Percentiles rank a stretch among this genome's conserved stretches.
Evolutionary conservation across 2,329 filamentous ascomycete species (phyloP).

Genomic region (Trichoderma koningii): DNA sequence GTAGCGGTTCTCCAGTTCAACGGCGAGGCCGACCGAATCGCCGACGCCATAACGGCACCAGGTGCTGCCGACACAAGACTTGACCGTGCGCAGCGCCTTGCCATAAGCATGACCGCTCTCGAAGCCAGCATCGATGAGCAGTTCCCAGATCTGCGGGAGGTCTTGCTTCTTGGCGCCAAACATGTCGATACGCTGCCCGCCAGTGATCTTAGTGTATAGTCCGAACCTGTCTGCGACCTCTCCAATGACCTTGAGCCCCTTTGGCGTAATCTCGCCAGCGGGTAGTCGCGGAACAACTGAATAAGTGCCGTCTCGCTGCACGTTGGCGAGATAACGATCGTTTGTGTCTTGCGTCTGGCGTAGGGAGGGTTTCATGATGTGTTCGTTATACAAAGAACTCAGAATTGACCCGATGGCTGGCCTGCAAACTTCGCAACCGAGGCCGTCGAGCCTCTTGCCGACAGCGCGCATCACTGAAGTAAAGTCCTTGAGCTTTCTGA

Average conservation of each 20-base stretch:
- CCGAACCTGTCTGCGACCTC: slow-evolving; percentile 81
- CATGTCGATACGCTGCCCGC: slow-evolving; percentile 89
- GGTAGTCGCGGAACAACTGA: slow-evolving; percentile 82
- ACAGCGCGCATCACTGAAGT: slow-evolving; percentile 75
- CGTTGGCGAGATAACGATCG: slow-evolving; percentile 83
- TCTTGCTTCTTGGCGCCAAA: slow-evolving; percentile 90
- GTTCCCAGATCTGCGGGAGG: slow-evolving; percentile 77
- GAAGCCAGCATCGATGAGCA: slow-evolving; percentile 80
- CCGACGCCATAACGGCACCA: slow-evolving; percentile 91
- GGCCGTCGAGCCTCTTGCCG: slow-evolving; percentile 69
- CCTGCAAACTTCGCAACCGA: slow-evolving; percentile 86
- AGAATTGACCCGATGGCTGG: slow-evolving; percentile 80
- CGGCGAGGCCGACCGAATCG: slow-evolving; percentile 88
- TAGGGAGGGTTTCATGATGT: slow-evolving; percentile 70
- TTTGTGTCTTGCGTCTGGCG: slow-evolving; percentile 88
- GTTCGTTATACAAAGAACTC: slow-evolving; percentile 78
- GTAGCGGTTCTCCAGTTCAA: slow-evolving; percentile 84
- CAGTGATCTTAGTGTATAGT: slow-evolving; percentile 90
- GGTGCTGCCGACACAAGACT: slow-evolving; percentile 86
- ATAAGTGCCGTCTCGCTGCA: slow-evolving; percentile 89
- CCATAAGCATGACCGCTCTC: slow-evolving; percentile 90
- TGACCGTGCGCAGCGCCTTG: slow-evolving; percentile 84
- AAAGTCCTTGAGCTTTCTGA: slow-evolving; percentile 74
- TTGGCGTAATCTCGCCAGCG: slow-evolving; percentile 83
- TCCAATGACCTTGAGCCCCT: slow-evolving; percentile 81